These are phyloP conservation scores for Mallotus japonicus DNA, from an alignment of 441 rosid species.

Conservation along the genomic window DNA sequence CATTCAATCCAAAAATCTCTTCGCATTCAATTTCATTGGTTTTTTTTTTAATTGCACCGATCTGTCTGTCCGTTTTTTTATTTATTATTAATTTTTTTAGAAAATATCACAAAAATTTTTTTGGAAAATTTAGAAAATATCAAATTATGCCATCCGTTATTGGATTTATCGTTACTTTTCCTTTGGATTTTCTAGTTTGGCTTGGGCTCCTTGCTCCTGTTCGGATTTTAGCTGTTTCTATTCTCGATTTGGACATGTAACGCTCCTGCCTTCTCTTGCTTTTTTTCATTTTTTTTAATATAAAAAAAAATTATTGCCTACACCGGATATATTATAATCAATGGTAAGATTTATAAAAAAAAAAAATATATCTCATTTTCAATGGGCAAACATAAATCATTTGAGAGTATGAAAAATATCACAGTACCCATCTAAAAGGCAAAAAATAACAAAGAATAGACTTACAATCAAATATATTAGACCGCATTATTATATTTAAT, in stretches of 20 bases:
- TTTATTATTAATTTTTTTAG: not conserved
- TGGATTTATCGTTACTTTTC: constrained; percentile 1
- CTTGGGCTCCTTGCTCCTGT: not conserved
- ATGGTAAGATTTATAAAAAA: too few relatives aligned
- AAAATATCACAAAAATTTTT: not conserved
- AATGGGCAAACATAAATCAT: too few relatives aligned
- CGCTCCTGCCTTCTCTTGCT: not conserved
- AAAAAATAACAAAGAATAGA: too few relatives aligned
- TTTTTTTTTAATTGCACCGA: not conserved
- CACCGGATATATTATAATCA: too few relatives aligned
- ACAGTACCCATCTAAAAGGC: too few relatives aligned
- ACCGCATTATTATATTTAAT: too few relatives aligned
- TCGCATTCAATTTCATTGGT: constrained; percentile 10
- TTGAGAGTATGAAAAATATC: too few relatives aligned
- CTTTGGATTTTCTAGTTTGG: not conserved
- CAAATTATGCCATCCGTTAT: not conserved
- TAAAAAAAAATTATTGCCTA: too few relatives aligned
- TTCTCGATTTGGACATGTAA: constrained; percentile 2
- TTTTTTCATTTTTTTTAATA: not conserved
- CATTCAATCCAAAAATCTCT: not conserved
- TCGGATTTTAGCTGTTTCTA: not conserved
- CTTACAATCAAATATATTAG: too few relatives aligned
- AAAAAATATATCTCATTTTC: too few relatives aligned
- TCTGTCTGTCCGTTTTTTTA: not conserved
- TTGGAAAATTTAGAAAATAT: not conserved